Evolutionary conservation across 495 filamentous ascomycete species (phyloP).

Genomic region (Talaromyces nanjingensis): DNA sequence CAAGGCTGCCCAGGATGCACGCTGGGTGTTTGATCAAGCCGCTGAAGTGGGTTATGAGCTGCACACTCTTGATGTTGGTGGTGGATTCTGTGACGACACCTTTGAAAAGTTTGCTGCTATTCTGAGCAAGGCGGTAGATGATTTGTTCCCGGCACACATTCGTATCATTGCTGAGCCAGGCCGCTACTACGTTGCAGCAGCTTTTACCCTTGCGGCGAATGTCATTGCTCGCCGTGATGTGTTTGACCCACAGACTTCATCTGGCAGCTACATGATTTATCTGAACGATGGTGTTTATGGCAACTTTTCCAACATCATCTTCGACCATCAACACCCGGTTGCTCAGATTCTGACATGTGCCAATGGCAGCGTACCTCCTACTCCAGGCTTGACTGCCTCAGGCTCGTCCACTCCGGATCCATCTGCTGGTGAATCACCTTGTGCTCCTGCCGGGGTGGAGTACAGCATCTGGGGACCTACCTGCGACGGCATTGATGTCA

Average conservation of each 20-base stretch:
- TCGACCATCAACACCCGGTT: constrained; percentile 89
- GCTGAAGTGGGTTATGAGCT: constrained; percentile 67
- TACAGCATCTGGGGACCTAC: constrained; percentile 99
- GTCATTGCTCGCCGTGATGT: constrained; percentile 93
- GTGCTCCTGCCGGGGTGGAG: constrained; percentile 45
- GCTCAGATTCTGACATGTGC: constrained; percentile 69
- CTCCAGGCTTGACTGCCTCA: constrained; percentile 28
- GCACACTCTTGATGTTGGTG: constrained; percentile 88
- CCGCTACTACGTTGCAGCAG: constrained; percentile 87
- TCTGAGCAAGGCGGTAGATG: constrained; percentile 71
- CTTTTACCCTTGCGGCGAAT: constrained; percentile 88
- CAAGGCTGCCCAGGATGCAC: constrained; percentile 84
- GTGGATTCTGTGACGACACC: constrained; percentile 80
- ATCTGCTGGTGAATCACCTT: not conserved
- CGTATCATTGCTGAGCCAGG: constrained; percentile 94
- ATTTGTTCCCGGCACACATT: constrained; percentile 77
- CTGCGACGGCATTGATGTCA: constrained; percentile 94
- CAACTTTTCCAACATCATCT: constrained; percentile 98
- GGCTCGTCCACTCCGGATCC: constrained; percentile 25
- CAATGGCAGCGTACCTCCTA: constrained; percentile 29
- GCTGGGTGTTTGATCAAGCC: constrained; percentile 85
- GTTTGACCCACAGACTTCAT: constrained; percentile 47
- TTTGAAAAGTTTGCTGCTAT: constrained; percentile 87
- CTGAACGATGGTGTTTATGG: constrained; percentile 96
- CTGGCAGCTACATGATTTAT: constrained; percentile 85